Base-by-base conservation (phyloP, 805 yeast genomes). In the Nakazawaea ishiwadae region DNA sequence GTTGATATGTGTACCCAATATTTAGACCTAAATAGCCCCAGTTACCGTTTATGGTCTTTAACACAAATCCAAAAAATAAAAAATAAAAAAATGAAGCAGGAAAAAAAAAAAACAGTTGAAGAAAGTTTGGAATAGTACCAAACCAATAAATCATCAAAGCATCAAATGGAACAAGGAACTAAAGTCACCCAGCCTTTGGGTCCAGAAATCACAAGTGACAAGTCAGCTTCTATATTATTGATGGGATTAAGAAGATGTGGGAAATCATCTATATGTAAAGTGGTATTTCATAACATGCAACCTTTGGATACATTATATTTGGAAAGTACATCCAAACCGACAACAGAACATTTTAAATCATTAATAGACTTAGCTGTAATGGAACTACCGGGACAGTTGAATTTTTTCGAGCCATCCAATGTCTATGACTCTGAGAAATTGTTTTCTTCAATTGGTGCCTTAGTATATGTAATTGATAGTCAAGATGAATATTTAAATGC, bases 401-500 rank as follows among this genome's bases (percentile, higher is more conserved):
- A 89, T 58, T 77, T 87, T 53, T 86, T 88, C 57, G 96, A 89
- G 51, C 93, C 95, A 3, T 74, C 80, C 26, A 38, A 40, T 16
- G 45, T 63, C 23, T 81, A 82, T 51, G 96, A 88, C 53, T 78
- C 85, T 18, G 89, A 81, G 47, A 69, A 81, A 46, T 62, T 90
- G 20, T 90, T 91, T 54, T 71, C 81, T 32, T 79, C 83, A 33
- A 88, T 89, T 11, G 96, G 96, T 15, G 93, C 96, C 0, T 69
- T 93, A 21, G 93, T 93, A 2, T 93, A 93, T 56, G 96, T 93
- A 31, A 89, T 93, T 47, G 99, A 93, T 62, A 77, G 90, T 9
- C 97, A 89, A 59, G 98, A 91, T 65, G 99, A 93, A 59, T 93
- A 93, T 61, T 65, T 90, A 49, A 84, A 88, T 60, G 96, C 98